Evolutionary conservation across 164 flowering plant species (phyloP), one percentile per base, ranked within the genome.

Genomic region (Aristolochia contorta): DNA sequence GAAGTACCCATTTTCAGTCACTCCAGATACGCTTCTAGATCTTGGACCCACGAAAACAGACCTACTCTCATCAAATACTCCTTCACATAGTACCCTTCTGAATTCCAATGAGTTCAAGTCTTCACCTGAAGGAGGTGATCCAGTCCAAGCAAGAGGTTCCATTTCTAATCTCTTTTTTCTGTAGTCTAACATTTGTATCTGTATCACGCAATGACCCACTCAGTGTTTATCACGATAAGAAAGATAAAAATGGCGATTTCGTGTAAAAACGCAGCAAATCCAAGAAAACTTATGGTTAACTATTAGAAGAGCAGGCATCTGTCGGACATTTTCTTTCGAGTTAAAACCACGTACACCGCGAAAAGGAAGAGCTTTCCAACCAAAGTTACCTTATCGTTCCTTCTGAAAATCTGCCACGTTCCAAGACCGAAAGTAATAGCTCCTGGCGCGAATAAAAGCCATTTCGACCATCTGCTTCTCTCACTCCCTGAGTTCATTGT

Each of bases 1-100:
- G 65, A 82, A 89, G 74, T 87, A 90, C 49, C 98, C 98, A 78
- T 90, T 93, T 75, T 89, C 96, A 21, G 97, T 86, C 64, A 93
- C 84, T 54, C 98, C 98, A 0, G 97, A 93, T 66, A 93, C 84
- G 75, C 96, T 86, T 74, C 98, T 82, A 41, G 97, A 87, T 32
- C 96, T 88, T 23, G 98, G 98, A 23, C 98, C 98, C 20, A 93
- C 72, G 71, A 65, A 93, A 52, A 93, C 74, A 10, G 97, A 87
- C 61, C 63, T 90, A 47, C 76, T 70, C 56, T 93, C 97, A 67
- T 93, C 94, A 61, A 86, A 86, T 65, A 78, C 69, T 51, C 98
- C 98, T 77, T 72, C 80, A 59, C 87, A 82, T 13, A 58, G 16
- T 59, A 90, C 80, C 78, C 77, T 82, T 66, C 92, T 81, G 73